Base-by-base conservation (phyloP, 2,329 filamentous ascomycete genomes). In the Parascedosporium putredinis region DNA sequence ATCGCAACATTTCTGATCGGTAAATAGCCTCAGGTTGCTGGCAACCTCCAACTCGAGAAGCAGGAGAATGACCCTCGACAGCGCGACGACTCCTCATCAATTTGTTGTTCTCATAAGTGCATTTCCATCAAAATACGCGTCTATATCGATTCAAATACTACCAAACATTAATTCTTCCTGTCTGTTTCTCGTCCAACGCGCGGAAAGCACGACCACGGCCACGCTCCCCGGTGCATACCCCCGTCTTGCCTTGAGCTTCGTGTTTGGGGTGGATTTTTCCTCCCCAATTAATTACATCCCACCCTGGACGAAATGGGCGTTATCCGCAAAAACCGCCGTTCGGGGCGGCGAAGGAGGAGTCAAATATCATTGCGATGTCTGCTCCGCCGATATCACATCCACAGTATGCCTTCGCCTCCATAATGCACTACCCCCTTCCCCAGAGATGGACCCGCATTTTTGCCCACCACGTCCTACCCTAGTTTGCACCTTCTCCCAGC, bases 351-450 rank as follows among this genome's bases (percentile, higher is more conserved):
- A 96, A 64, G 89, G 86, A 45, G 87, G 87, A 55, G 86, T 89
- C 27, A 96, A 97, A 65, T 98, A 95, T 66, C 88, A 97, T 56
- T 98, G 93, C 72, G 94, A 98, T 67, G 84, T 95, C 52, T 98
- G 93, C 67, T 95, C 88, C 42, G 88, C 88, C 51, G 93, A 98
- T 66, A 95, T 98, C 58, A 98, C 93, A 44, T 93, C 90, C 4
- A 98, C 93, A 44, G 93, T 95, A 76, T 61, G 84, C 74, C 42
- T 54, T 47, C 20, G 45, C 42, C 42, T 20, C 22, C 22, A 23
- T 23, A 45, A 45, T 8, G 22, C 42, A 4, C 20, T 42, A 20
- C 16, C 38, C 12, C 18, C 20, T 42, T 20, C 23, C 20, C 38
- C 38, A 42, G 23, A 24, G 7, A 42, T 42, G 38, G 38, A 42